Percentiles rank a stretch among this genome's conserved stretches.
Evolutionary conservation across 495 filamentous ascomycete genomes (phyloP).

Genomic region (Podospora tetraspora): DNA sequence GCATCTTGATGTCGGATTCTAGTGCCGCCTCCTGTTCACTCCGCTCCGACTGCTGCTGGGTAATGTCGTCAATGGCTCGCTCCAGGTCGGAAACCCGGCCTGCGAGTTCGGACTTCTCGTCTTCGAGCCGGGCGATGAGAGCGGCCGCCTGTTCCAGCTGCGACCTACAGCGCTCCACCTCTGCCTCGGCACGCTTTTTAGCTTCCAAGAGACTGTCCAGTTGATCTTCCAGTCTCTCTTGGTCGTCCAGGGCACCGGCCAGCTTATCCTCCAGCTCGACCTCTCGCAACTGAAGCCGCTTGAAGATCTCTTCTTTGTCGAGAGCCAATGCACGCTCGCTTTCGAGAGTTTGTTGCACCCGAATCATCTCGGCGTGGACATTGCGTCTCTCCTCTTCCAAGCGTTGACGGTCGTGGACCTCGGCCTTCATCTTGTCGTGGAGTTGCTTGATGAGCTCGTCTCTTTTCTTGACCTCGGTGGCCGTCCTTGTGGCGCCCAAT

Average conservation of each 20-base stretch:
- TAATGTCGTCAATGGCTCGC: slow-evolving; percentile 58
- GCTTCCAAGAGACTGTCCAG: slow-evolving; percentile 83
- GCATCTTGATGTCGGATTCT: slow-evolving; percentile 78
- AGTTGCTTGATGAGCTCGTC: slow-evolving; percentile 89
- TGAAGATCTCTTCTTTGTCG: slow-evolving; percentile 98
- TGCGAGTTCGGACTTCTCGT: slow-evolving; percentile 71
- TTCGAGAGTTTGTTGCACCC: slow-evolving; percentile 87
- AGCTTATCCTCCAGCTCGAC: slow-evolving; percentile 87
- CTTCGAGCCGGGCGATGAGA: slow-evolving; percentile 77
- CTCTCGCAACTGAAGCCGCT: slow-evolving; percentile 83
- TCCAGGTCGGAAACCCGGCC: slow-evolving; percentile 64
- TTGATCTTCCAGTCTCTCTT: slow-evolving; percentile 89
- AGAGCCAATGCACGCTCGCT: slow-evolving; percentile 90
- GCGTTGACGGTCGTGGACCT: slow-evolving; percentile 66
- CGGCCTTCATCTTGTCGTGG: slow-evolving; percentile 73
- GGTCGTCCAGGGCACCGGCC: slow-evolving; percentile 86
- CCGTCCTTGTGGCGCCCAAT: slow-evolving; percentile 82
- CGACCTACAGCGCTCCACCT: slow-evolving; percentile 68
- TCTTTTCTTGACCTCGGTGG: slow-evolving; percentile 84
- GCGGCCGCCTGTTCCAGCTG: slow-evolving; percentile 89
- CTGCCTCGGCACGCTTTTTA: slow-evolving; percentile 82
- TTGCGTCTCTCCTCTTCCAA: slow-evolving; percentile 90
- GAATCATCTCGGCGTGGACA: slow-evolving; percentile 77
- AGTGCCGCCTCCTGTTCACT: slow-evolving; percentile 68
- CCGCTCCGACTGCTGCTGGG: slow-evolving; percentile 60